Percentiles rank a stretch among this genome's conserved stretches.
Evolutionary conservation across 2,329 filamentous ascomycete species (phyloP).

Genomic region (Verticillium dahliae): DNA sequence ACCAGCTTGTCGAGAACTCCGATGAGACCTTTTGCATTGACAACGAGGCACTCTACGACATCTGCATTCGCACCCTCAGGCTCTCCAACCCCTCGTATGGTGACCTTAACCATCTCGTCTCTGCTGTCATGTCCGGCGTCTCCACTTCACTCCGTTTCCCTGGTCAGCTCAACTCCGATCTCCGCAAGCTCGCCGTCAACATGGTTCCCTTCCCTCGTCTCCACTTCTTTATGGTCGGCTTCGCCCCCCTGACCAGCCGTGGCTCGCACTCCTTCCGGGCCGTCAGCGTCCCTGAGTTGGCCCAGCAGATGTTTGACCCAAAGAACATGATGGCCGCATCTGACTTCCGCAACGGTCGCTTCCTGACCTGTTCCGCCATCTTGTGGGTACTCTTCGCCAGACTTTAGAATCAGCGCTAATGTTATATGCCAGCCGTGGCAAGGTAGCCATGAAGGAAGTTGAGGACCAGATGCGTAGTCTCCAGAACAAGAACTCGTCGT

Average conservation of each 20-base stretch:
- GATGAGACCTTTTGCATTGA: slow-evolving; percentile 99
- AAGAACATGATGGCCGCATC: slow-evolving; percentile 99
- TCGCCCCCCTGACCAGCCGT: slow-evolving; percentile 89
- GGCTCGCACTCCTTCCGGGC: slow-evolving; percentile 91
- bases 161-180: slow-evolving; percentile 98
- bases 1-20: slow-evolving; percentile 99
- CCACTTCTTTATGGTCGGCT: slow-evolving; percentile 99
- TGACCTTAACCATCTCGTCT: slow-evolving; percentile 98
- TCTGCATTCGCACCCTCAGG: slow-evolving; percentile 99
- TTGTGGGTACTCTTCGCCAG: slow-evolving; percentile 53
- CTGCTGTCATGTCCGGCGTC: slow-evolving; percentile 98
- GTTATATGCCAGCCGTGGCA: slow-evolving; percentile 64
- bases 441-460: slow-evolving; percentile 99
- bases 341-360: slow-evolving; percentile 99
- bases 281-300: slow-evolving; percentile 94
- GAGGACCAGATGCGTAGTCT: slow-evolving; percentile 99
- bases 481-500: slow-evolving; percentile 98
- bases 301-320: slow-evolving; percentile 99
- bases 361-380: slow-evolving; percentile 98
- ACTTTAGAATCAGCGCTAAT: not conserved
- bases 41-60: slow-evolving; percentile 99
- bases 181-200: slow-evolving; percentile 99
- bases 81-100: slow-evolving; percentile 97
- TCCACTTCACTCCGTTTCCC: slow-evolving; percentile 99
- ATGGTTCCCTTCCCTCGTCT: slow-evolving; percentile 99